phyloP scores from a whole-genome alignment of 768 basidiomycete genomes.

The Agaricus subrufescens region DNA sequence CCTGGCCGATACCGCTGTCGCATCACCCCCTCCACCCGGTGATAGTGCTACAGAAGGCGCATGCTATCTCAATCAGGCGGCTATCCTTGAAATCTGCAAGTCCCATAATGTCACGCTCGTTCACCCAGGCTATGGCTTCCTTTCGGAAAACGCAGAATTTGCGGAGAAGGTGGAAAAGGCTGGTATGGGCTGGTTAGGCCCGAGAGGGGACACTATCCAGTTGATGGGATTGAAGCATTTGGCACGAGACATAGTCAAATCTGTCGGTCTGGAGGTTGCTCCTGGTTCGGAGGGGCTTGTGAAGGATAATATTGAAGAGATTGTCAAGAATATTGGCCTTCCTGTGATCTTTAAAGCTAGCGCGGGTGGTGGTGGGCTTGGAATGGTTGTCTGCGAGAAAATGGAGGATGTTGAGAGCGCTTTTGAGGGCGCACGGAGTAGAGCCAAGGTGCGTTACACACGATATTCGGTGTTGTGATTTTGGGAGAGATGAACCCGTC shows the following conservation, averaged over 20 bases:
- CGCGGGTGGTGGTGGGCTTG: conserved; percentile 69
- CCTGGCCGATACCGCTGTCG: conserved; percentile 40
- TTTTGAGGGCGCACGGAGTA: conserved; percentile 31
- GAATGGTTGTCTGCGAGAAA: conserved; percentile 48
- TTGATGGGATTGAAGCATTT: conserved; percentile 62
- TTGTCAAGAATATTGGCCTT: conserved; percentile 42
- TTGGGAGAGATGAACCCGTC: not conserved
- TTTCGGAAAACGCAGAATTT: conserved; percentile 60
- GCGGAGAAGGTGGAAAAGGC: conserved; percentile 38
- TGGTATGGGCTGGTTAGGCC: conserved; percentile 58
- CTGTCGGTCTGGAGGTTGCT: conserved; percentile 49
- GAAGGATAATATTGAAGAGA: conserved; percentile 24
- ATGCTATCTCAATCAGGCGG: conserved; percentile 34
- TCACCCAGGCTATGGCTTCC: conserved; percentile 63
- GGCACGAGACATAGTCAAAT: conserved; percentile 22
- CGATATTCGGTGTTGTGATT: not conserved
- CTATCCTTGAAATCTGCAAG: conserved; percentile 39
- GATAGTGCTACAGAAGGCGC: conserved; percentile 31
- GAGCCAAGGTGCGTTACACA: conserved; percentile 38
- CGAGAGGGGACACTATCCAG: conserved; percentile 41
- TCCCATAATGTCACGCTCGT: conserved; percentile 42
- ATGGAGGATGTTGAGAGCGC: conserved; percentile 30
- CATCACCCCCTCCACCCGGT: conserved; percentile 28
- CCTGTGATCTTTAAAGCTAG: conserved; percentile 68
- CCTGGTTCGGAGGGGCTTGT: conserved; percentile 54